phyloP scores from a whole-genome alignment of 441 rosid genomes.

The Bruguiera hainesii region DNA sequence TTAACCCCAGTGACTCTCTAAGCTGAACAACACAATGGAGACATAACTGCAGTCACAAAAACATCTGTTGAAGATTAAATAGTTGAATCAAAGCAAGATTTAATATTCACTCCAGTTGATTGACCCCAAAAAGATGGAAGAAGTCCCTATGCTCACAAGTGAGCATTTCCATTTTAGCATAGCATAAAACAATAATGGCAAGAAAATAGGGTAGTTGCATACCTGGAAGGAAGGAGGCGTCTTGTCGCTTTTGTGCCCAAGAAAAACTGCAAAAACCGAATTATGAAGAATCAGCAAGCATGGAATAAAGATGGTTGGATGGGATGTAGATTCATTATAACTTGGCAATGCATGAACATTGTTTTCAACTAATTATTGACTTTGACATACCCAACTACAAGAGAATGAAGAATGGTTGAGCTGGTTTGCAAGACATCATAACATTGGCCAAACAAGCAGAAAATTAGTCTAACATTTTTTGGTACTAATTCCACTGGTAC shows the following conservation, averaged over 20 bases:
- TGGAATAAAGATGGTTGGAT: background rate
- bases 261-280: slow-evolving; percentile 50
- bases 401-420: too few species aligned
- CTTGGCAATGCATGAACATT: too few species aligned
- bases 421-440: too few species aligned
- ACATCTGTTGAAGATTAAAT: too few species aligned
- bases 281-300: background rate
- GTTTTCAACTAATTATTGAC: too few species aligned
- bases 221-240: slow-evolving; percentile 74
- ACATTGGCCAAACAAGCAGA: too few species aligned
- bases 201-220: background rate
- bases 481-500: too few species aligned
- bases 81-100: too few species aligned
- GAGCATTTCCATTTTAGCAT: background rate
- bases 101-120: background rate
- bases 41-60: too few species aligned
- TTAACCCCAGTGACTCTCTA: background rate
- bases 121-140: background rate
- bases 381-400: too few species aligned
- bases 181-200: background rate
- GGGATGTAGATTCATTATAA: background rate
- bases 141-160: background rate
- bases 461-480: too few species aligned
- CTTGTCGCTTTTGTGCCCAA: slow-evolving; percentile 74
- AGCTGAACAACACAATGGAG: background rate